Conservation (phyloP, 331 rosid genomes). For the Rhamnella rubrinervis region DNA sequence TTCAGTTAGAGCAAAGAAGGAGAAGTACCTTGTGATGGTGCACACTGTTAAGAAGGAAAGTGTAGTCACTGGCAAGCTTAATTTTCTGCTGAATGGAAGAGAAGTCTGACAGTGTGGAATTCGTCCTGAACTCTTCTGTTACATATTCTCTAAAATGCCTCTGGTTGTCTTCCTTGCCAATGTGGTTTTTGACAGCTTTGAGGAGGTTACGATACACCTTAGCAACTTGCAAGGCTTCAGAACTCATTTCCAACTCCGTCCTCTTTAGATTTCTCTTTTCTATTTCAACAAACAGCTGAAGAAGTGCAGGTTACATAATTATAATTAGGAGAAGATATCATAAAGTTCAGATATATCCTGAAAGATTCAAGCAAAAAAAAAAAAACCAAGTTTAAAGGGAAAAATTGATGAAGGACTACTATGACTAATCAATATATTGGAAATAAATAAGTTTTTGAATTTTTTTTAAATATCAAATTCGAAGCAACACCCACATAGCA, state of each 20-base stretch:
- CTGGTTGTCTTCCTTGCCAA: constrained; percentile 61
- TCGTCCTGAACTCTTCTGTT: constrained; percentile 57
- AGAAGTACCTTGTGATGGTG: constrained; percentile 73
- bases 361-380: too few species aligned
- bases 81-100: constrained; percentile 58
- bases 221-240: constrained; percentile 51
- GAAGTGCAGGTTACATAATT: not conserved
- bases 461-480: too few species aligned
- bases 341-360: too few species aligned
- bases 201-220: constrained; percentile 73
- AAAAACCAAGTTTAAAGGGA: too few species aligned
- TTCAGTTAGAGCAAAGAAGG: constrained; percentile 10
- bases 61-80: constrained; percentile 73
- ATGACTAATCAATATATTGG: too few species aligned
- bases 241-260: constrained; percentile 45
- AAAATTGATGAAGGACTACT: too few species aligned
- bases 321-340: not conserved
- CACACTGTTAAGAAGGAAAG: constrained; percentile 66
- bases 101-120: constrained; percentile 33
- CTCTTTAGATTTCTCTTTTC: not conserved
- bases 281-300: not conserved
- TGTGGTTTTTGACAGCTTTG: constrained; percentile 65
- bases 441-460: too few species aligned
- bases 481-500: too few species aligned
- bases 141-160: constrained; percentile 63